Base-by-base conservation (phyloP, 345 rosid genomes). In the Gossypium longicalyx region DNA sequence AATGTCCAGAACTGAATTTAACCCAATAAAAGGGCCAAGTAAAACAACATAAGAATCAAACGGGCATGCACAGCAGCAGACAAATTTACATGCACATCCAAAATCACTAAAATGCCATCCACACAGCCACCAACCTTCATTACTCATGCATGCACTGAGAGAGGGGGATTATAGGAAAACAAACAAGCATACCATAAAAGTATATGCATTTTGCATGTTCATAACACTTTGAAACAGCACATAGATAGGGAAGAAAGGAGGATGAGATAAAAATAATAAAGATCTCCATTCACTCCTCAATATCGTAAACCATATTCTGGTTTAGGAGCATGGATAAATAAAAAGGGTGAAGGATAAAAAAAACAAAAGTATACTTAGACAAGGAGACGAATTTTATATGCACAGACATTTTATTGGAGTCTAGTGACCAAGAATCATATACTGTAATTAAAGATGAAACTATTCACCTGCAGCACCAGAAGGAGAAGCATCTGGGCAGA, bases 401-500 rank as follows among this genome's bases (percentile, higher is more conserved):
- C 10, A 25, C 22, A 70, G 16, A 70, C 60, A 51, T 23, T 52
- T 23, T 52, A 27, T 27, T 52, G 73, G 17, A 52, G 59, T 51
- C 45, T 51, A 10, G n/a, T 52, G 29, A 29, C 44, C 47, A 52
- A 70, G n/a, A 52, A 16, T 52, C 22, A 52, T 52, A n/a, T 29
- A 52, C 45, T 29, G 60, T 17, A 52, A 52, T 52, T 52, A 51
- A n/a, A 70, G 47, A 52, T 52, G 47, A 70, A 70, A 74, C 58
- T 81, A 75, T 72, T 83, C 78, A 93, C 99, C 99, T 88, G 98
- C 78, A 81, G 99, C 84, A 75, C 99, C 97, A 71, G 87, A 81
- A 72, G 93, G 94, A 64, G 99, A 93, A 83, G 92, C 97, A 85
- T 96, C 99, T 54, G 97, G 97, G 88, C 99, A 96, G 79, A 88